A percentile compares a stretch with the other conserved stretches of the same genome.
These are phyloP conservation scores for Penicillium sp. DNA, from an alignment of 2,329 filamentous ascomycete genomes.

Conservation along the genomic window DNA sequence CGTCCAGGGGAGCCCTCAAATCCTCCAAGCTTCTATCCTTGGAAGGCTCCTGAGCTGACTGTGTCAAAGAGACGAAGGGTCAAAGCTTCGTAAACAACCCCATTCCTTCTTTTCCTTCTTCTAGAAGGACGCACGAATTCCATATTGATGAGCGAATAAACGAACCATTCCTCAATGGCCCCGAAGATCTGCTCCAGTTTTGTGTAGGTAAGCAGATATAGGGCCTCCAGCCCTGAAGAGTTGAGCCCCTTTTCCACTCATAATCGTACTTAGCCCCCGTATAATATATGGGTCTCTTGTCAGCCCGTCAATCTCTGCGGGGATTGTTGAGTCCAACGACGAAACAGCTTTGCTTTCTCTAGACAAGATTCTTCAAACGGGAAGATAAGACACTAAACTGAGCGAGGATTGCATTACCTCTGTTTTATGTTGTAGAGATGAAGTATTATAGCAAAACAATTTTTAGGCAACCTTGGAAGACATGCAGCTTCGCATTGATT, in stretches of 20 bases:
- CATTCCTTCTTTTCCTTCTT: neutral
- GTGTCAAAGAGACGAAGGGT: too few species aligned
- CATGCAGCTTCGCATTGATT: neutral
- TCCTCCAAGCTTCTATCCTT: too few species aligned
- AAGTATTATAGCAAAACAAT: neutral
- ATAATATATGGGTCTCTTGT: neutral
- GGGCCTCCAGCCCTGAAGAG: neutral
- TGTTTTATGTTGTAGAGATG: neutral
- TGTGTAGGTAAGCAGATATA: neutral
- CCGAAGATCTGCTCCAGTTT: neutral
- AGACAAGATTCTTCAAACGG: neutral
- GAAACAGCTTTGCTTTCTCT: neutral
- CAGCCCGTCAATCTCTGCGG: neutral
- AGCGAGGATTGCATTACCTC: neutral
- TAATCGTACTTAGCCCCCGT: neutral
- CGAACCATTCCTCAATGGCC: neutral
- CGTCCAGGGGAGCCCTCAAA: too few species aligned
- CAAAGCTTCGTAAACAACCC: neutral
- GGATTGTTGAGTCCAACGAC: neutral
- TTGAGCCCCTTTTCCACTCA: constrained; percentile 4
- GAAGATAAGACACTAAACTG: neutral
- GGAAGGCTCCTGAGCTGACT: too few species aligned
- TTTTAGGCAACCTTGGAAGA: too few species aligned
- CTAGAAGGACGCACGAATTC: neutral
- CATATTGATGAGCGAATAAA: neutral